A percentile compares a stretch with the other conserved stretches of the same genome.
phyloP scores from a whole-genome alignment of 768 basidiomycete species.

The Coprinellus micaceus region DNA sequence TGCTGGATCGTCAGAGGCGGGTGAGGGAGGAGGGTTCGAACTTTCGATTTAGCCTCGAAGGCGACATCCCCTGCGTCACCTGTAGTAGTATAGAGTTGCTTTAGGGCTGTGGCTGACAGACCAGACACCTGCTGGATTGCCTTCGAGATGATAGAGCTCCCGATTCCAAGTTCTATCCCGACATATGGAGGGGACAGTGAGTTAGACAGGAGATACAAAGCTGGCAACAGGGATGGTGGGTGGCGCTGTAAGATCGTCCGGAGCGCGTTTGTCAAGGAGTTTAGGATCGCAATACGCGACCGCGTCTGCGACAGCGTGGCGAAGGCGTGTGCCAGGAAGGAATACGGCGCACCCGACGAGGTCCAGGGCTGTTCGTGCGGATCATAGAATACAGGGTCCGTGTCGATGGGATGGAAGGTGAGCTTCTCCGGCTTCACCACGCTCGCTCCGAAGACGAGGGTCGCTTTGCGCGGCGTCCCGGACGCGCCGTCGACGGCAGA shows the following conservation, averaged over 20 bases:
- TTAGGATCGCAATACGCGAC: constrained; percentile 67
- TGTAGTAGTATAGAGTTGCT: constrained; percentile 61
- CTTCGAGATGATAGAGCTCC: constrained; percentile 61
- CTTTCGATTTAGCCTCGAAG: constrained; percentile 72
- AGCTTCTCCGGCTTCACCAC: constrained; percentile 13
- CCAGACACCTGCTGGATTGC: constrained; percentile 75
- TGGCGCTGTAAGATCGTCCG: constrained; percentile 64
- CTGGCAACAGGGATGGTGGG: constrained; percentile 65
- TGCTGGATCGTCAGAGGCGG: constrained; percentile 58
- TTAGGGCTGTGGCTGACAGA: constrained; percentile 52
- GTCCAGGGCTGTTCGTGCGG: constrained; percentile 43
- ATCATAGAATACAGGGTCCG: constrained; percentile 49
- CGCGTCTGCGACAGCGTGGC: constrained; percentile 59
- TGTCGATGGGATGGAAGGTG: constrained; percentile 32
- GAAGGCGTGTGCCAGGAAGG: constrained; percentile 66
- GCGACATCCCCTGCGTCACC: constrained; percentile 92
- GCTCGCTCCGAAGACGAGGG: background rate
- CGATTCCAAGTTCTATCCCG: constrained; percentile 66
- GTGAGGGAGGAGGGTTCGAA: constrained; percentile 72
- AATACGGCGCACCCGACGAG: constrained; percentile 52
- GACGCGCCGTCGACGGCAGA: background rate
- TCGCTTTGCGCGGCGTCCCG: background rate
- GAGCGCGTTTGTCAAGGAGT: constrained; percentile 70
- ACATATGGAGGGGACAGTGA: constrained; percentile 73
- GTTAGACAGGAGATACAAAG: constrained; percentile 81